A percentile compares a stretch with the other conserved stretches of the same genome.
These are phyloP conservation scores for Aspergillus luchuensis DNA, from an alignment of 2,329 filamentous ascomycete species.

Conservation along the genomic window DNA sequence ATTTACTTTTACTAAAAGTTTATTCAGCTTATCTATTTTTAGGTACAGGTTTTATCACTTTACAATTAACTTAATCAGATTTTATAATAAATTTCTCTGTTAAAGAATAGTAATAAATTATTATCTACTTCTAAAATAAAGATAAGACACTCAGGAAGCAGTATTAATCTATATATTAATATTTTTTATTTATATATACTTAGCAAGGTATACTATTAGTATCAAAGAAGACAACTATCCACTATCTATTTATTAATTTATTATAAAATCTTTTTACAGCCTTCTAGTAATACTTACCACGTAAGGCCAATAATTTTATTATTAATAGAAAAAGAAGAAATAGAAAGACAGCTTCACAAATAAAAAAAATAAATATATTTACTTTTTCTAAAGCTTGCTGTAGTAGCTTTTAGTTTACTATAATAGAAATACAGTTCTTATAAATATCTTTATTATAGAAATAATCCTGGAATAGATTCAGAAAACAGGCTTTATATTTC, in stretches of 20 bases:
- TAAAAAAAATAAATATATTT: background rate
- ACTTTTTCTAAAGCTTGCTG: background rate
- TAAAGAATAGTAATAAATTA: background rate
- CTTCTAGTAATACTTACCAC: background rate
- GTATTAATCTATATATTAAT: background rate
- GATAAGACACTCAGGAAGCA: background rate
- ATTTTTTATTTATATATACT: background rate
- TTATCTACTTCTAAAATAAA: background rate
- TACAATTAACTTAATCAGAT: background rate
- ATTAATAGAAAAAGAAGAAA: background rate
- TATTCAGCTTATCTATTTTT: background rate
- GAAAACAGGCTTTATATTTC: background rate
- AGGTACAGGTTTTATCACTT: background rate
- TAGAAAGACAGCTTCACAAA: background rate
- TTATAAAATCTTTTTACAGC: background rate
- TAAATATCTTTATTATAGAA: background rate
- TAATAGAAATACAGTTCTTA: background rate
- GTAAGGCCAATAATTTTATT: background rate
- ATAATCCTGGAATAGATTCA: background rate
- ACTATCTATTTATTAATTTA: background rate
- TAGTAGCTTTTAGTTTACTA: background rate
- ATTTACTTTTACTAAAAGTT: background rate
- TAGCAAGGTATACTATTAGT: background rate
- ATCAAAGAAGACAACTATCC: background rate
- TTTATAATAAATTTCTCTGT: background rate